Evolutionary conservation across 106 monocot species (phyloP).

Genomic region (Xerophyta viscosa): DNA sequence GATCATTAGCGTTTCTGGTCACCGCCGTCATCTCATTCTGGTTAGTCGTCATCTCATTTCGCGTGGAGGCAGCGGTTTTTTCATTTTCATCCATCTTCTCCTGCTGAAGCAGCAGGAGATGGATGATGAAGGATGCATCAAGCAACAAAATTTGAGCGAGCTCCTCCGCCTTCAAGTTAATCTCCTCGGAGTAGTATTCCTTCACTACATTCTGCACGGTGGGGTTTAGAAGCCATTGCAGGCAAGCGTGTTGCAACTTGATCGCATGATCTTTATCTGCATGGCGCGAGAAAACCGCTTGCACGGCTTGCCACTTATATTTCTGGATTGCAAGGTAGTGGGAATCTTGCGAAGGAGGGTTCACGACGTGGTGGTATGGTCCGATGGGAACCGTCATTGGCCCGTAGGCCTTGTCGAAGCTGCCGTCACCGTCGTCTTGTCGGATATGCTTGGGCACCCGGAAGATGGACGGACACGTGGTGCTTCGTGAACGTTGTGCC

Average conservation of each 20-base stretch:
- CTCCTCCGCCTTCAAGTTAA: constrained; percentile 3
- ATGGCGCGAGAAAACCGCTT: not conserved
- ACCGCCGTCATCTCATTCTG: not conserved
- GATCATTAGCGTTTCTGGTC: not conserved
- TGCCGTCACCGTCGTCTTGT: no score
- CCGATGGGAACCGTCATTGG: not conserved
- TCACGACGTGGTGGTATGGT: not conserved
- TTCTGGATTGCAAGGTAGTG: not conserved
- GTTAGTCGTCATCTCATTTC: not conserved
- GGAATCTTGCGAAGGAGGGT: not conserved
- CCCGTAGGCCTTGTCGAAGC: not conserved
- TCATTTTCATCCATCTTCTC: no score
- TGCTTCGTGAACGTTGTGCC: no score
- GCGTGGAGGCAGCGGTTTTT: constrained; percentile 2
- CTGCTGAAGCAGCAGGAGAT: constrained; percentile 16
- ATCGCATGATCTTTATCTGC: not conserved
- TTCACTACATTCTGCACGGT: not conserved
- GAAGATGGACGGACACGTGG: constrained; percentile 1
- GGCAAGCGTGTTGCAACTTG: not conserved
- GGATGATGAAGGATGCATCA: constrained; percentile 18
- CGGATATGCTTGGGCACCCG: constrained; percentile 1
- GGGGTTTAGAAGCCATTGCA: not conserved
- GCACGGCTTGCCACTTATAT: not conserved
- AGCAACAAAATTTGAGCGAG: constrained; percentile 10
- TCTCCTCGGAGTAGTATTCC: no score